These are phyloP conservation scores for Gautieria morchelliformis DNA, from an alignment of 768 basidiomycete species.

Conservation along the genomic window DNA sequence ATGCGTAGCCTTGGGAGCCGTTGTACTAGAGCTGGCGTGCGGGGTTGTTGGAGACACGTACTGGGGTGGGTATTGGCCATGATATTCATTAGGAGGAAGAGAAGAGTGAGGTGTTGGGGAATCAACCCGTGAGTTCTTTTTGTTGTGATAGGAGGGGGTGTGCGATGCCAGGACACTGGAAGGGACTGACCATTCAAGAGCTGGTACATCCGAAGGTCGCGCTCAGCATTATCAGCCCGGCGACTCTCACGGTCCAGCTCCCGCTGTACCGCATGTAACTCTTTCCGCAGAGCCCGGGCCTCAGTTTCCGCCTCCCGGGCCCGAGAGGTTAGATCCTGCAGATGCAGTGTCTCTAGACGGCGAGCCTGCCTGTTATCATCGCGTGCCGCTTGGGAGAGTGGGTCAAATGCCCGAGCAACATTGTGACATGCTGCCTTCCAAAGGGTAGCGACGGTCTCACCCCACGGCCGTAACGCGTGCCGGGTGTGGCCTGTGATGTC, in stretches of 20 bases:
- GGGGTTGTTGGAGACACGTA: no score
- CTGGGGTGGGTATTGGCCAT: no score
- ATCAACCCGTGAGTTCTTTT: no score
- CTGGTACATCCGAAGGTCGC: not conserved
- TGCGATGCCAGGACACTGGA: not conserved
- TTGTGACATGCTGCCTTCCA: constrained; percentile 47
- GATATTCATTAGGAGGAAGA: no score
- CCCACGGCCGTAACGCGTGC: constrained; percentile 30
- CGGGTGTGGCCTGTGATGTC: constrained; percentile 19
- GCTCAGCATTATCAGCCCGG: not conserved
- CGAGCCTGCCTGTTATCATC: not conserved
- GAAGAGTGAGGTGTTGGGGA: no score
- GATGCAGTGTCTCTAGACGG: not conserved
- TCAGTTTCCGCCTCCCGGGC: not conserved
- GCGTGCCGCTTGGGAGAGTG: no score
- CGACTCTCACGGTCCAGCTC: constrained; percentile 2
- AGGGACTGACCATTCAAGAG: not conserved
- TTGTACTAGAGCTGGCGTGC: no score
- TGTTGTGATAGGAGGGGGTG: not conserved
- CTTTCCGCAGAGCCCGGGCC: not conserved
- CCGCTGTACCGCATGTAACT: not conserved
- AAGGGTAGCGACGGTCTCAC: constrained; percentile 42
- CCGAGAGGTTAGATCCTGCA: not conserved
- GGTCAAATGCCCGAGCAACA: no score
- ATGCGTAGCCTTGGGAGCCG: no score